Evolutionary conservation across 805 yeast species (phyloP), one percentile per base, ranked within the genome.

Genomic region (Tetrapisispora taiwanensis): DNA sequence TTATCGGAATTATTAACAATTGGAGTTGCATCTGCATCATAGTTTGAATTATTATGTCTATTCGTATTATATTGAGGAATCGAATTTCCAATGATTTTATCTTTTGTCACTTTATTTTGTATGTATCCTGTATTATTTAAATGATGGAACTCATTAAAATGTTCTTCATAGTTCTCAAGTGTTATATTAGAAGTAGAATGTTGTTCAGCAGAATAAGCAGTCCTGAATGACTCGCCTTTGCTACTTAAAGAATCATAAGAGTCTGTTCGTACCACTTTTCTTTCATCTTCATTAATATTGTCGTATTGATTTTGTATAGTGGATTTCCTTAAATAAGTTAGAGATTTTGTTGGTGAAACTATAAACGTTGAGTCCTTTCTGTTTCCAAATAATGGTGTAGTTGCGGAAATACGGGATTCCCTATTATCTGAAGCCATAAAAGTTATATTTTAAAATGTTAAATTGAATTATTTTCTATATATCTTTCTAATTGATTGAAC

Each of bases 281-380:
- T 17, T 7, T 24, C 15, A 9, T 20, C 22, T 8, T 39, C 15
- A 7, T 20, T 15, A 13, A 36, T 35, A 12, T n/a, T 22, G n/a
- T 37, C 42, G 15, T 39, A 18, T 15, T 36, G 18, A n/a, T 22
- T 36, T 13, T 36, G 15, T 36, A 19, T 3, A 4, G 30, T 22
- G 13, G 18, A 20, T n/a, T 22, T 9, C 37, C 40, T 24, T 37
- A 37, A 5, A 36, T 36, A 37, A 9, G 48, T 24, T 10, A 50
- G 22, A 7, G 50, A 44, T 33, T 48, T 41, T 8, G 53, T 50
- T 7, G 53, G 53, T 8, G 53, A 50, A 6, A 50, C 30, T 13
- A n/a, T 13, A 17, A 15, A 17, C 13, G 24, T 31, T 20, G 39
- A 36, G 13, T 12, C 20, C 13, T 24, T 30, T 15, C 24, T 13